phyloP scores from a whole-genome alignment of 192 early-diverging fungal genomes.

The Backusella liffmaniae region DNA sequence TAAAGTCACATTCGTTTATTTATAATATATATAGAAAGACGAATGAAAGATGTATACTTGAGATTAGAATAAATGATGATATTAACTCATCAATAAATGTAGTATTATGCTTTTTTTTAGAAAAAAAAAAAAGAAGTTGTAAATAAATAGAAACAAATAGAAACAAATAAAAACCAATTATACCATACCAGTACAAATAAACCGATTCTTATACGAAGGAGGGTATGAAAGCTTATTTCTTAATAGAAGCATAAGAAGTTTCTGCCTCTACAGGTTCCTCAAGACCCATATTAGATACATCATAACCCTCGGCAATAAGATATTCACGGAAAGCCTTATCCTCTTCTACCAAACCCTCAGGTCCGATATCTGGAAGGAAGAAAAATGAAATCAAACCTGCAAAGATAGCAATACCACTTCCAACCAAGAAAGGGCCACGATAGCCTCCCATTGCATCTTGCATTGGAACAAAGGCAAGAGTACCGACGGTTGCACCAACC shows the following conservation, averaged over 20 bases:
- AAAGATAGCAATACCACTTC: slow-evolving; percentile 32
- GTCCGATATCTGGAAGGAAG: slow-evolving; percentile 23
- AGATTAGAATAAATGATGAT: neutral
- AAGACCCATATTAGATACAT: slow-evolving; percentile 24
- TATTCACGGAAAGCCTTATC: slow-evolving; percentile 25
- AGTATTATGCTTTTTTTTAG: neutral
- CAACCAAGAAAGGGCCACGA: slow-evolving; percentile 30
- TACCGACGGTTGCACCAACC: slow-evolving; percentile 36
- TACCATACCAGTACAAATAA: neutral
- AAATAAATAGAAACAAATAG: neutral
- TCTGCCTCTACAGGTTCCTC: neutral
- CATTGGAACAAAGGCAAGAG: slow-evolving; percentile 32
- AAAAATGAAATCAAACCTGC: slow-evolving; percentile 24
- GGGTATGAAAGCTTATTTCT: neutral
- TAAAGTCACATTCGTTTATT: neutral
- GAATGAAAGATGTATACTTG: neutral
- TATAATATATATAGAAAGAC: neutral
- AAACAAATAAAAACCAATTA: neutral
- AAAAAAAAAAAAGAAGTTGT: neutral
- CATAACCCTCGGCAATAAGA: slow-evolving; percentile 27
- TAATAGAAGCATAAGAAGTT: neutral
- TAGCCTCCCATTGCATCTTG: slow-evolving; percentile 23
- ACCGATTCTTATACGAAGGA: neutral
- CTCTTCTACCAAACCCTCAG: slow-evolving; percentile 25
- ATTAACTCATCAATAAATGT: neutral